Percentiles rank a stretch among this genome's conserved stretches.
Evolutionary conservation across 2,329 filamentous ascomycete species (phyloP).

Genomic region (Lasiodiplodia theobromae): DNA sequence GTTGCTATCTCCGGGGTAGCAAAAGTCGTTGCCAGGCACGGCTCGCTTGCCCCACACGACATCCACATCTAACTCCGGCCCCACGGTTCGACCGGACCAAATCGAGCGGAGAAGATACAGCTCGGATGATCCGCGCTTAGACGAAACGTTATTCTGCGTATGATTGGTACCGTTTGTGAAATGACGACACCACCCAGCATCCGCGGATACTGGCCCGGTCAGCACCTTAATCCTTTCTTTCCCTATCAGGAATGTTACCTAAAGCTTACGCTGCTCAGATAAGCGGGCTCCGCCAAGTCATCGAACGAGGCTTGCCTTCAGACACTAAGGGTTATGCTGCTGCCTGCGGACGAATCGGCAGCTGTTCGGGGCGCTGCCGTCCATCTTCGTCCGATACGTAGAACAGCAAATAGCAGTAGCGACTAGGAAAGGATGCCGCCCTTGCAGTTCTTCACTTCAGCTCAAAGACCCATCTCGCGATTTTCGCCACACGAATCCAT

Average conservation of each 20-base stretch:
- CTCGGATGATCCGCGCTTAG: not conserved
- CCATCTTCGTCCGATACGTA: not conserved
- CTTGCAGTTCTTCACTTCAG: too few species aligned
- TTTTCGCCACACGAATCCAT: not conserved
- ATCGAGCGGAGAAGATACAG: not conserved
- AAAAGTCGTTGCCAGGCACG: not conserved
- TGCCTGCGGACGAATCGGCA: not conserved
- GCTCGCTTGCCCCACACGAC: not conserved
- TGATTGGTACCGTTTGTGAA: too few species aligned
- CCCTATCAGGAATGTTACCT: not conserved
- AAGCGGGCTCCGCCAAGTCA: not conserved
- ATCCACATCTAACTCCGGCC: not conserved
- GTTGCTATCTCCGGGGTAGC: not conserved
- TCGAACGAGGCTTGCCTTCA: not conserved
- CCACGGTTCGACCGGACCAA: slow-evolving; percentile 10
- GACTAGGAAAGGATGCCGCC: too few species aligned
- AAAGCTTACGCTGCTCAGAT: too few species aligned
- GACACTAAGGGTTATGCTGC: not conserved
- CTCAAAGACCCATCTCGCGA: not conserved
- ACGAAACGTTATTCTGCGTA: too few species aligned
- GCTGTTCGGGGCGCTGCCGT: not conserved
- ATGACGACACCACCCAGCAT: too few species aligned
- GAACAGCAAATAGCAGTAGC: too few species aligned
- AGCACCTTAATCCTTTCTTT: not conserved
- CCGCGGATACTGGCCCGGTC: not conserved